A percentile compares a stretch with the other conserved stretches of the same genome.
Evolutionary conservation across 495 filamentous ascomycete species (phyloP).

Genomic region (Thozetella sp.): DNA sequence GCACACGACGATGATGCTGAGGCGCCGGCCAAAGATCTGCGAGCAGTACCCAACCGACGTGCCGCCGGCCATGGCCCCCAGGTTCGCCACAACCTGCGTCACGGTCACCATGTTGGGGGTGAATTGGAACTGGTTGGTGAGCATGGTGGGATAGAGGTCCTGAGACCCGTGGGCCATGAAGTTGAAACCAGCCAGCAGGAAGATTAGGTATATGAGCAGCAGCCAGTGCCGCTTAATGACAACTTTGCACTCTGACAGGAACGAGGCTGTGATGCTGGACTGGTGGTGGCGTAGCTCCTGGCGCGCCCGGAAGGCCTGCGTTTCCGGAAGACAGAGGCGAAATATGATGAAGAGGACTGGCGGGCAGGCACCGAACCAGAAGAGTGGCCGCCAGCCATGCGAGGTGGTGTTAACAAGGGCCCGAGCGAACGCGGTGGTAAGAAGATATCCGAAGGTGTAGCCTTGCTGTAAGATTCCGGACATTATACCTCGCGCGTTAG

Average conservation of each 20-base stretch:
- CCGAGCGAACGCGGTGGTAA: slow-evolving; percentile 76
- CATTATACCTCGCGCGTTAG: slow-evolving; percentile 71
- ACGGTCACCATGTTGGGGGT: slow-evolving; percentile 71
- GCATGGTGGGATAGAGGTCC: slow-evolving; percentile 89
- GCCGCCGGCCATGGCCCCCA: slow-evolving; percentile 80
- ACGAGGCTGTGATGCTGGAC: slow-evolving; percentile 50
- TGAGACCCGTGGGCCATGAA: slow-evolving; percentile 94
- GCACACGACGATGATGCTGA: slow-evolving; percentile 77
- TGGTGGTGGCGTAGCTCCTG: slow-evolving; percentile 51
- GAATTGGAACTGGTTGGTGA: slow-evolving; percentile 77
- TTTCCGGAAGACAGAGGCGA: slow-evolving; percentile 78
- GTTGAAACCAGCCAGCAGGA: slow-evolving; percentile 90
- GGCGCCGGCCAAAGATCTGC: slow-evolving; percentile 80
- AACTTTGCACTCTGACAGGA: slow-evolving; percentile 74
- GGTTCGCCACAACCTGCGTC: slow-evolving; percentile 85
- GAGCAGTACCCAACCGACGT: slow-evolving; percentile 74
- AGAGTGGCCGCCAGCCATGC: slow-evolving; percentile 80
- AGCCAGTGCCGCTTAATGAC: slow-evolving; percentile 79
- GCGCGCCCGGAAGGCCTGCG: slow-evolving; percentile 65
- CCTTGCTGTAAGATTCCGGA: slow-evolving; percentile 88
- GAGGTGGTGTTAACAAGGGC: slow-evolving; percentile 71
- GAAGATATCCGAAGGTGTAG: slow-evolving; percentile 84
- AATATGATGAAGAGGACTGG: slow-evolving; percentile 81
- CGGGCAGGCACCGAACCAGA: slow-evolving; percentile 84
- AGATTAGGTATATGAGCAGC: slow-evolving; percentile 74